phyloP scores from a whole-genome alignment of 768 basidiomycete genomes.

The Auriscalpium orientale region DNA sequence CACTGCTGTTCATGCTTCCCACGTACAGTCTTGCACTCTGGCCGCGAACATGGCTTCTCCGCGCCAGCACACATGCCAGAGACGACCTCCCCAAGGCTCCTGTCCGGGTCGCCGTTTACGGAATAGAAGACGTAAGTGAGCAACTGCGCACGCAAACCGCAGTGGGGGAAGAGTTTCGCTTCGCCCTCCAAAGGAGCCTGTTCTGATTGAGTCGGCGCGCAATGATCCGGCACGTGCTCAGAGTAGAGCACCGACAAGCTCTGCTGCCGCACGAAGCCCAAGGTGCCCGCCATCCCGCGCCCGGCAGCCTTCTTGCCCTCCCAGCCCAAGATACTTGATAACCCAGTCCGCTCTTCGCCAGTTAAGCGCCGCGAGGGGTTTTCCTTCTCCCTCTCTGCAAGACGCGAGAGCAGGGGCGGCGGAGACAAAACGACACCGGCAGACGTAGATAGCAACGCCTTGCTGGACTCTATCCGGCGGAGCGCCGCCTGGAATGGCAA shows the following conservation, averaged over 20 bases:
- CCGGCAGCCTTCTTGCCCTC: slow-evolving; percentile 32
- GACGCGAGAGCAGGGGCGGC: slow-evolving; percentile 40
- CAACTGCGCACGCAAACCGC: slow-evolving; percentile 39
- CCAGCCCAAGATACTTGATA: slow-evolving; percentile 56
- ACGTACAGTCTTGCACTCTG: slow-evolving; percentile 22
- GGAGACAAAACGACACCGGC: slow-evolving; percentile 39
- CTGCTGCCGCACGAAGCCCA: slow-evolving; percentile 54
- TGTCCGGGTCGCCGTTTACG: slow-evolving; percentile 34
- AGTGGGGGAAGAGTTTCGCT: slow-evolving; percentile 22
- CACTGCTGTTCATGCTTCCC: slow-evolving; percentile 11
- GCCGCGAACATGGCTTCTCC: slow-evolving; percentile 29
- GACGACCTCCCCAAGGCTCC: slow-evolving; percentile 38
- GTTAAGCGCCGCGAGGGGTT: slow-evolving; percentile 33
- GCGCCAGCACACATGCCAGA: slow-evolving; percentile 24
- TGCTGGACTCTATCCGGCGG: slow-evolving; percentile 31
- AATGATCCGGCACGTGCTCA: slow-evolving; percentile 24
- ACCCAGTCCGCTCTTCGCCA: slow-evolving; percentile 50
- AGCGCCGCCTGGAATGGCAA: slow-evolving; percentile 34
- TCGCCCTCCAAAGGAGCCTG: slow-evolving; percentile 6
- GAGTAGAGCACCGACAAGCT: slow-evolving; percentile 44
- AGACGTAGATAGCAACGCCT: slow-evolving; percentile 44
- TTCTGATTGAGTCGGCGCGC: not conserved
- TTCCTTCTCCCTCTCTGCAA: slow-evolving; percentile 43
- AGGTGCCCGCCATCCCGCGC: slow-evolving; percentile 39
- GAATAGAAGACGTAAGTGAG: slow-evolving; percentile 34